phyloP scores from a whole-genome alignment of 108 stramenopile species.

The Seminavis robusta region DNA sequence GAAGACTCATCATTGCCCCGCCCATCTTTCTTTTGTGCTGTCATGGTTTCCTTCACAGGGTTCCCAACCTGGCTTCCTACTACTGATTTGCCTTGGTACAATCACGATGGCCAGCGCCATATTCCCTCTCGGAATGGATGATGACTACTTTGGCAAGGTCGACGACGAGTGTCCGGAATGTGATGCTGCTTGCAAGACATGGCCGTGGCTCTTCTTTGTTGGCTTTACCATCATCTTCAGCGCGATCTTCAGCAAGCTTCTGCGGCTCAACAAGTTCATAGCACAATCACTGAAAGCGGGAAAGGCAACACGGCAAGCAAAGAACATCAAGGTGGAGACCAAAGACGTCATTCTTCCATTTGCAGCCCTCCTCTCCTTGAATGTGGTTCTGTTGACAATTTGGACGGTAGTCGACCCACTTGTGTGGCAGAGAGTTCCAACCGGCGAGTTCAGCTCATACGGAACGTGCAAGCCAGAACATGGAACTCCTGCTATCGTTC shows the following conservation, averaged over 20 bases:
- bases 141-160: too few species aligned
- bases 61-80: constrained; percentile 40
- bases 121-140: constrained; percentile 22
- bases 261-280: constrained; percentile 38
- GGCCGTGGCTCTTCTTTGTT: constrained; percentile 11
- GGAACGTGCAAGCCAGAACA: constrained; percentile 3
- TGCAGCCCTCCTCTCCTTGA: constrained; percentile 14
- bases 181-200: constrained; percentile 7
- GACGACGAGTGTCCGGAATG: too few species aligned
- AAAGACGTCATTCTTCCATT: constrained; percentile 30
- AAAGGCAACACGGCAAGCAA: constrained; percentile 6
- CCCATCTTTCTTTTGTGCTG: too few species aligned
- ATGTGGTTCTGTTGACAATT: constrained; percentile 16
- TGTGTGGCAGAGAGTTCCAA: constrained; percentile 4
- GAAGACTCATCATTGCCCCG: too few species aligned
- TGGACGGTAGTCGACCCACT: constrained; percentile 23
- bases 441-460: not conserved
- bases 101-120: constrained; percentile 32
- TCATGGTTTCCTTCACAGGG: too few species aligned
- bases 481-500: too few species aligned
- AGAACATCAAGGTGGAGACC: constrained; percentile 7
- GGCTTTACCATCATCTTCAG: constrained; percentile 36
- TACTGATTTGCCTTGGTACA: constrained; percentile 30
- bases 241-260: constrained; percentile 46
- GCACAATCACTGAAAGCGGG: too few species aligned